A percentile compares a stretch with the other conserved stretches of the same genome.
phyloP scores from a whole-genome alignment of 352 stramenopile genomes.

The Pythium chondricola region DNA sequence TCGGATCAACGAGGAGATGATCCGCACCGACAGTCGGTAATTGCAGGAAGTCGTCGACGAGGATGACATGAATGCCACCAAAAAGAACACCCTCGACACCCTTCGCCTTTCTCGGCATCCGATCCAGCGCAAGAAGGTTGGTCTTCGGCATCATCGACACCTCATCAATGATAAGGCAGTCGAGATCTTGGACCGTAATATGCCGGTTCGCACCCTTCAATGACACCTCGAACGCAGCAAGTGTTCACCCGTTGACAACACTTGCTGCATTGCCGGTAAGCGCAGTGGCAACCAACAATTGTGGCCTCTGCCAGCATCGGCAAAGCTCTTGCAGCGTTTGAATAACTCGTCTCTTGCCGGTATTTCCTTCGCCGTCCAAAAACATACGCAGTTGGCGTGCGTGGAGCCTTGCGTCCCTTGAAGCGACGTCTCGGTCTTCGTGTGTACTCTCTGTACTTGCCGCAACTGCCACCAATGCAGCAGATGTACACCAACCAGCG shows the following conservation, averaged over 20 bases:
- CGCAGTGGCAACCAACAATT: neutral
- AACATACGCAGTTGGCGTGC: neutral
- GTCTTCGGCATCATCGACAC: conserved; percentile 20
- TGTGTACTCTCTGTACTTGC: too few relatives aligned
- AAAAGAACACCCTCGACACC: neutral
- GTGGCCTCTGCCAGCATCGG: neutral
- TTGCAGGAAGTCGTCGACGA: conserved; percentile 1
- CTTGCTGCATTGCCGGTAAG: conserved; percentile 16
- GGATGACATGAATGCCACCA: neutral
- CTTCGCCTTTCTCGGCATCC: neutral
- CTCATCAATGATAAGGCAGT: conserved; percentile 18
- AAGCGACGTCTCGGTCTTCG: neutral
- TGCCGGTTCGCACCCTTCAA: neutral
- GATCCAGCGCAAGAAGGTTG: conserved; percentile 4
- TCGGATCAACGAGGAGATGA: neutral
- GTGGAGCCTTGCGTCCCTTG: neutral
- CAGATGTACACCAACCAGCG: neutral
- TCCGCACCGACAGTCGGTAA: too few relatives aligned
- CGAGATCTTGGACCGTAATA: conserved; percentile 6
- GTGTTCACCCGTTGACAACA: conserved; percentile 7
- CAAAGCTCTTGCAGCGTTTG: neutral
- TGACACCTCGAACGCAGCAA: conserved; percentile 3
- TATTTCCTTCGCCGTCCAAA: neutral
- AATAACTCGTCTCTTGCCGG: conserved; percentile 7
- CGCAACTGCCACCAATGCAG: neutral